These are phyloP conservation scores for Sophora flavescens DNA, from an alignment of 306 rosid genomes.

Conservation along the genomic window DNA sequence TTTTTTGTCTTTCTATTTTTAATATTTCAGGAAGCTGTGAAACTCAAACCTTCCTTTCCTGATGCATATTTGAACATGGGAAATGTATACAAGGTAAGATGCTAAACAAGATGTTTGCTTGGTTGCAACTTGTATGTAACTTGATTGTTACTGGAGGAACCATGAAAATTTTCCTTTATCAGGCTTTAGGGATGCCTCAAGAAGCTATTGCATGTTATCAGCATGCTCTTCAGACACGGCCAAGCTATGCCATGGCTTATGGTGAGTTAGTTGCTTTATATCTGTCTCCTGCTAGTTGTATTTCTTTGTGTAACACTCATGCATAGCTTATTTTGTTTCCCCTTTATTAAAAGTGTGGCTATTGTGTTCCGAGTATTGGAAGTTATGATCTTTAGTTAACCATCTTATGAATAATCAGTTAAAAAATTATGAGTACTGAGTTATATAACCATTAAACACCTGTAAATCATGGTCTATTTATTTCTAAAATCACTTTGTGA, in stretches of 20 bases:
- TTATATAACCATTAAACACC: not conserved
- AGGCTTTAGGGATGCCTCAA: constrained; percentile 97
- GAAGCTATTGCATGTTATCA: constrained; percentile 96
- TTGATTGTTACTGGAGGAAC: constrained; percentile 57
- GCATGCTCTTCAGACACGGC: constrained; percentile 91
- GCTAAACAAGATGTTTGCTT: constrained; percentile 47
- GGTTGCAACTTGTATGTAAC: constrained; percentile 52
- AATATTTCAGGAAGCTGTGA: constrained; percentile 87
- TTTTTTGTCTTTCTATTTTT: not conserved
- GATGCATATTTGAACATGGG: constrained; percentile 99
- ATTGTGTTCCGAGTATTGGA: not conserved
- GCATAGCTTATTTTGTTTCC: not conserved
- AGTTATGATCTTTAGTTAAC: not conserved
- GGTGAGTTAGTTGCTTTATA: constrained; percentile 54
- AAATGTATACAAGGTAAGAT: constrained; percentile 95
- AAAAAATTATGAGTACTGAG: not conserved
- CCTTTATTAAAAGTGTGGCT: not conserved
- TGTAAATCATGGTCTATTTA: constrained; percentile 13
- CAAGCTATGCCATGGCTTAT: constrained; percentile 91
- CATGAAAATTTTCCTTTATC: constrained; percentile 51
- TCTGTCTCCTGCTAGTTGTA: not conserved
- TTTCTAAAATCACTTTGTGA: not conserved
- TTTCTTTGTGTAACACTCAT: not conserved
- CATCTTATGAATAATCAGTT: not conserved
- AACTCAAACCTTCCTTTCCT: constrained; percentile 95